Conservation (phyloP, 108 stramenopile species). For the Seminavis robusta region DNA sequence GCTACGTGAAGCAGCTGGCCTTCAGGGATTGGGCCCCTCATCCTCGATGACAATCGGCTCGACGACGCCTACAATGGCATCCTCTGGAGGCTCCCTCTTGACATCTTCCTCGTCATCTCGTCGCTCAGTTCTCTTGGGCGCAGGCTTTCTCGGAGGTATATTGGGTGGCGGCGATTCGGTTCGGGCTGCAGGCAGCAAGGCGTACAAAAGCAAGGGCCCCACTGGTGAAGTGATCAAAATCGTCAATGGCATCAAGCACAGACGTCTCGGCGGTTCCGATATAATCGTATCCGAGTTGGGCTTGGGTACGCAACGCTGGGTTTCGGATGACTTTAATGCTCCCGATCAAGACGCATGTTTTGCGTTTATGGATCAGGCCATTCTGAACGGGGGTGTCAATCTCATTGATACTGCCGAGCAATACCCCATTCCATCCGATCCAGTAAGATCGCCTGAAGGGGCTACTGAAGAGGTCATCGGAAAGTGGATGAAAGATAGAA, state of each 20-base stretch:
- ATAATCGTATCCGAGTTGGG: slow-evolving; percentile 79
- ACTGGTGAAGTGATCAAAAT: slow-evolving; percentile 67
- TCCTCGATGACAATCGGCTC: too few relatives aligned
- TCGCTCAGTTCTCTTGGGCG: too few relatives aligned
- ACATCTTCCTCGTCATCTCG: background rate
- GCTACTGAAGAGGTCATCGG: slow-evolving; percentile 81
- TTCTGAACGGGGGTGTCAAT: slow-evolving; percentile 73
- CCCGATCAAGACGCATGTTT: slow-evolving; percentile 64
- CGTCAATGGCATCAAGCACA: slow-evolving; percentile 76
- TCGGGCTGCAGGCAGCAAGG: background rate
- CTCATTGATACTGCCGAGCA: slow-evolving; percentile 86
- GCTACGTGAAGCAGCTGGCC: too few relatives aligned
- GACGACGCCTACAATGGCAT: too few relatives aligned
- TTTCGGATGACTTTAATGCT: slow-evolving; percentile 75
- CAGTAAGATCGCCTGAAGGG: slow-evolving; percentile 53
- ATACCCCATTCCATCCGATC: slow-evolving; percentile 82
- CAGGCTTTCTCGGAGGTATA: too few relatives aligned
- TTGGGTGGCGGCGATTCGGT: too few relatives aligned
- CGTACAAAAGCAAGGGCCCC: slow-evolving; percentile 38
- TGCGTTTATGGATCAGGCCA: slow-evolving; percentile 78
- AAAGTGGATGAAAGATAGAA: slow-evolving; percentile 73
- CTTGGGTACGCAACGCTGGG: slow-evolving; percentile 81
- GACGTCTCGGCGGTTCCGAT: slow-evolving; percentile 74
- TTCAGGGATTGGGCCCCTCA: too few relatives aligned
- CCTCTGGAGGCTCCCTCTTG: background rate